Percentiles rank a stretch among this genome's conserved stretches.
Evolutionary conservation across 2,329 filamentous ascomycete genomes (phyloP).

Genomic region (Colletotrichum eremochloae): DNA sequence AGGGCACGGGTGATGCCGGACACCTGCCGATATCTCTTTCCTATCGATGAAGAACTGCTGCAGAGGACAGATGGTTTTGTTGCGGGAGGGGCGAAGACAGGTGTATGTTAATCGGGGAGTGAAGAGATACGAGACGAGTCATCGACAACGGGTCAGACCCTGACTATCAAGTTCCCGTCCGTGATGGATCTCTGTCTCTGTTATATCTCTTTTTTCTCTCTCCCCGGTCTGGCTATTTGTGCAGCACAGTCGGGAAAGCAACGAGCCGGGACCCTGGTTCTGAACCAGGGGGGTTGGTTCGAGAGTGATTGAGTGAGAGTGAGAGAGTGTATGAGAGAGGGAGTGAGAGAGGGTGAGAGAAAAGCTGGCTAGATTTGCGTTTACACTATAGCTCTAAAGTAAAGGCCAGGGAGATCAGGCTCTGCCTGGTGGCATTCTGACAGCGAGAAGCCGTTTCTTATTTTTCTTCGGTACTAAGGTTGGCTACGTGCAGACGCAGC

Average conservation of each 20-base stretch:
- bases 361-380: constrained; percentile 26
- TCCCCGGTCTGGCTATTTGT: constrained; percentile 2
- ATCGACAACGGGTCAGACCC: constrained; percentile 44
- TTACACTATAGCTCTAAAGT: constrained; percentile 29
- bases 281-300: constrained; percentile 15
- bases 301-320: constrained; percentile 10
- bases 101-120: constrained; percentile 24
- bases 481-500: constrained; percentile 30
- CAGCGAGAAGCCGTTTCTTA: constrained; percentile 42
- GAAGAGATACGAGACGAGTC: constrained; percentile 40
- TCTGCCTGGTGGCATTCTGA: constrained; percentile 40
- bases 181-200: constrained; percentile 42
- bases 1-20: background rate
- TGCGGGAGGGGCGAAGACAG: constrained; percentile 13
- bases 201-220: constrained; percentile 40
- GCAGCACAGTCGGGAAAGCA: constrained; percentile 30
- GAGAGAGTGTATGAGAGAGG: background rate
- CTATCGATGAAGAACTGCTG: constrained; percentile 35
- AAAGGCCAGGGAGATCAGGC: constrained; percentile 41
- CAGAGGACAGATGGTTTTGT: constrained; percentile 10
- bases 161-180: constrained; percentile 37
- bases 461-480: constrained; percentile 35
- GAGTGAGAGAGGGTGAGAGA: background rate
- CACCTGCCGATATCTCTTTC: constrained; percentile 14
- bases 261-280: constrained; percentile 38